A percentile compares a stretch with the other conserved stretches of the same genome.
phyloP scores from a whole-genome alignment of 2,329 filamentous ascomycete genomes.

The Fusarium xyrophilum region DNA sequence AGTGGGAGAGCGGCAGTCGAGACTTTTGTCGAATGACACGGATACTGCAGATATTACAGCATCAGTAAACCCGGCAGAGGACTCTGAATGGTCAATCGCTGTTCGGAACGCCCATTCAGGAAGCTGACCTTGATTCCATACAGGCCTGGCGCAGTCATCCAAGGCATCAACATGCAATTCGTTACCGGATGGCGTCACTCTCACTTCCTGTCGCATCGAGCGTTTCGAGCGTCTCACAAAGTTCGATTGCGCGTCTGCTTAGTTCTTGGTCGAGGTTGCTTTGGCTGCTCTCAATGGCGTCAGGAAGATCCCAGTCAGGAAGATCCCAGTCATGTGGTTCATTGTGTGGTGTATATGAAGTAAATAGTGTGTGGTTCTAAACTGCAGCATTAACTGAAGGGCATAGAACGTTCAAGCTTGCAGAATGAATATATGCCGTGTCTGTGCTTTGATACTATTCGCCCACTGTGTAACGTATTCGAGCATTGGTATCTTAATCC shows the following conservation, averaged over 20 bases:
- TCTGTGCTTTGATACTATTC: background rate
- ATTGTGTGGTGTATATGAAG: constrained; percentile 1
- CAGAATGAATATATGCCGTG: constrained; percentile 16
- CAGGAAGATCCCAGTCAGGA: constrained; percentile 16
- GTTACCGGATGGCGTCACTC: constrained; percentile 40
- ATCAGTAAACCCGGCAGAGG: constrained; percentile 16
- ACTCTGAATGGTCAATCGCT: constrained; percentile 26
- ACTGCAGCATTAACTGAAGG: constrained; percentile 4
- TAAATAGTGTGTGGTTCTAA: constrained; percentile 13
- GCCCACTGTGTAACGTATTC: background rate
- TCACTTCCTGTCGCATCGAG: constrained; percentile 25
- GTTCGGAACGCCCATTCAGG: constrained; percentile 28
- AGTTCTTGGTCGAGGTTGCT: background rate
- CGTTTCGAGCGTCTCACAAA: constrained; percentile 35
- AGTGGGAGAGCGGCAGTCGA: constrained; percentile 19
- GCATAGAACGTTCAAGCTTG: background rate
- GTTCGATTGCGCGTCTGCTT: constrained; percentile 21
- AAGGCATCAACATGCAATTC: constrained; percentile 29
- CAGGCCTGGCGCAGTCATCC: constrained; percentile 20
- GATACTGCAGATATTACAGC: constrained; percentile 29
- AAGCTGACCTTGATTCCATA: constrained; percentile 20
- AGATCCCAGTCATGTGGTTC: constrained; percentile 16
- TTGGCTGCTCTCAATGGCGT: constrained; percentile 4
- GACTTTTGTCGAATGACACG: constrained; percentile 2
- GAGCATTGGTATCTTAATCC: background rate